Evolutionary conservation across 768 basidiomycete species (phyloP), one percentile per base, ranked within the genome.

Genomic region (Tulasnella sp.): DNA sequence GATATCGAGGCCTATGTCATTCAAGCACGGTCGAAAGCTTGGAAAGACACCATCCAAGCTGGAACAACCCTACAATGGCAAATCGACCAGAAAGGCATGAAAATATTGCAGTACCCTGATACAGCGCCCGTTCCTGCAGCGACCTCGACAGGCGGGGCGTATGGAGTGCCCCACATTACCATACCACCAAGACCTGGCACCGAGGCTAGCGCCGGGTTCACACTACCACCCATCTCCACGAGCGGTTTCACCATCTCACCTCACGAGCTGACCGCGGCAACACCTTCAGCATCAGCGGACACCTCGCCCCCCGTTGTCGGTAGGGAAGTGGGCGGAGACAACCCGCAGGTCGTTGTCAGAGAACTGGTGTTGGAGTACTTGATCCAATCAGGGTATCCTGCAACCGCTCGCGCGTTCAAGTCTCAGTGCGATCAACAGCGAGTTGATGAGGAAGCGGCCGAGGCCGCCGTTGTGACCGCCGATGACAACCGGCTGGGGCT

Each of bases 1-100:
- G 96, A 98, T 85, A 97, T 99, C 84, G 94, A 96, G 79, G 90
- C 92, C 74, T 91, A 97, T 83, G 93, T 94, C 22, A 92, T 92
- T 82, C 91, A 92, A 83, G 90, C 90, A 82, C 90, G 92, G 76
- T 90, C 91, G 80, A 85, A 84, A 9, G 89, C 90, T 3, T 96
- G 95, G 95, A 89, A 88, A 79, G 93, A 95, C 76, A 80, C 44
- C 34, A 69, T 69, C 14, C 64, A 69, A 14, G 89, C 93, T 83
- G 86, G 86, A 11, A 82, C 81, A 24, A 37, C 28, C 4, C 20
- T 82, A 50, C 42, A 64, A 46, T 82, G 80, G 80, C 37, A 64
- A 40, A 80, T 76, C 16, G 75, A 80, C 54, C 37, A 41, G 28
- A 16, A 34, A 16, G 79, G 72, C 14, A 77, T 76, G 75, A 77